Evolutionary conservation across 805 yeast genomes (phyloP), one percentile per base, ranked within the genome.

Genomic region (Pachysolen tannophilus): DNA sequence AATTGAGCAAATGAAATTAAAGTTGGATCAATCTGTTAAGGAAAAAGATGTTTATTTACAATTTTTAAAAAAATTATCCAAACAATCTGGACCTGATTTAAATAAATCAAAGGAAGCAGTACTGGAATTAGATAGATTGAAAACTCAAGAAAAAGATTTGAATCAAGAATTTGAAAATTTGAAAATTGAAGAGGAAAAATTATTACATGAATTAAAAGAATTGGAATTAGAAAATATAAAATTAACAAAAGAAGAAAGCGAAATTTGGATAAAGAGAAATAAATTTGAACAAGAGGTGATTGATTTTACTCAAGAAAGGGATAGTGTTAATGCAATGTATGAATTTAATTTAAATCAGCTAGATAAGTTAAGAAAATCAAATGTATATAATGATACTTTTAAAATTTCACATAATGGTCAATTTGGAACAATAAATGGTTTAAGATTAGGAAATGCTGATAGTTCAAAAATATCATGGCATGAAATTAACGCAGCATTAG

Each of bases 401-500:
- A 69, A 78, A 39, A 88, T 92, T 6, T 82, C 94, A 2, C 82
- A 79, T 43, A 85, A 83, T 42, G 92, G 90, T 5, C 73, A 74
- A 23, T 85, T 83, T 58, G 96, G 94, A 0, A 80, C 92, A 1
- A 90, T 88, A 21, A 88, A 88, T 56, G 90, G 88, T 0, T 64
- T 85, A 18, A 59, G 95, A 38, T 53, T 90, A n/a, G 97, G 97
- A 0, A 64, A 76, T 10, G 54, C 75, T 32, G 74, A 71, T 27
- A 70, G 66, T 6, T 56, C 61, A 35, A 71, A 67, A 40, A 83
- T 88, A 0, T 81, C 94, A 2, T 86, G 95, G 94, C 75, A 84
- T 36, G 97, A 88, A 47, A 79, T 86, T 28, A 88, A 87, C 51
- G 92, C 94, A 2, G 96, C 94, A 0, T 58, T 88, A 47, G 97